Percentiles rank a stretch among this genome's conserved stretches.
phyloP scores from a whole-genome alignment of 2,329 filamentous ascomycete genomes.

The Pezicula neosporulosa region DNA sequence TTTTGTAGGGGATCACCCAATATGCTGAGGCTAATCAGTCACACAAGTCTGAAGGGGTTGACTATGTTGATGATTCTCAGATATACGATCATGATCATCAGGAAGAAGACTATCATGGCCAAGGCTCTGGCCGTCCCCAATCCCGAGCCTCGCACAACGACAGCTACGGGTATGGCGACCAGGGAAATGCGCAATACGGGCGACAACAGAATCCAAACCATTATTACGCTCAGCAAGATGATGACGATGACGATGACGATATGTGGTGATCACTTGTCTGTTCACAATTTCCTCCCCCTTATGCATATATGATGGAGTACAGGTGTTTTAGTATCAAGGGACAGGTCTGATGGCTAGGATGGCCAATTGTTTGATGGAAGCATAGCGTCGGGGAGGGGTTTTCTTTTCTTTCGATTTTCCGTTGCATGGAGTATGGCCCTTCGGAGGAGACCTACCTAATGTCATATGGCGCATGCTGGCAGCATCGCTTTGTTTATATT shows the following conservation, averaged over 20 bases:
- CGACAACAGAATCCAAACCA: constrained; percentile 19
- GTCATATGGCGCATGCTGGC: no score
- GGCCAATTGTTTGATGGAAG: constrained; percentile 23
- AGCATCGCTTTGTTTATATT: no score
- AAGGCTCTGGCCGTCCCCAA: constrained; percentile 25
- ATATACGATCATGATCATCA: constrained; percentile 46
- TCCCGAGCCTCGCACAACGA: constrained; percentile 27
- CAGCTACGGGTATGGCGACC: constrained; percentile 26
- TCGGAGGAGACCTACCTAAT: neutral
- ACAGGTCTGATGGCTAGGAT: constrained; percentile 7
- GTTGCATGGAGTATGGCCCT: constrained; percentile 13
- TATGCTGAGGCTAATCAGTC: constrained; percentile 29
- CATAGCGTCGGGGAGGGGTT: constrained; percentile 26
- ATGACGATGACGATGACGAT: constrained; percentile 24
- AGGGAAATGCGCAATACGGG: constrained; percentile 20
- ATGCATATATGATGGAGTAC: constrained; percentile 31
- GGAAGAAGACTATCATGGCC: constrained; percentile 30
- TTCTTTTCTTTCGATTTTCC: constrained; percentile 11
- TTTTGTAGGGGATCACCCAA: constrained; percentile 27
- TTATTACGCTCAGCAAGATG: constrained; percentile 22
- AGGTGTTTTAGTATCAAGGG: constrained; percentile 20
- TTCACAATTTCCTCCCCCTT: constrained; percentile 9
- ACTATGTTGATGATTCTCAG: constrained; percentile 44
- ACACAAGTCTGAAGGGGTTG: constrained; percentile 33
- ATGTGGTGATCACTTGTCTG: constrained; percentile 25